Evolutionary conservation across 75 land plant species (phyloP).

Genomic region (Sequoiadendron giganteum): DNA sequence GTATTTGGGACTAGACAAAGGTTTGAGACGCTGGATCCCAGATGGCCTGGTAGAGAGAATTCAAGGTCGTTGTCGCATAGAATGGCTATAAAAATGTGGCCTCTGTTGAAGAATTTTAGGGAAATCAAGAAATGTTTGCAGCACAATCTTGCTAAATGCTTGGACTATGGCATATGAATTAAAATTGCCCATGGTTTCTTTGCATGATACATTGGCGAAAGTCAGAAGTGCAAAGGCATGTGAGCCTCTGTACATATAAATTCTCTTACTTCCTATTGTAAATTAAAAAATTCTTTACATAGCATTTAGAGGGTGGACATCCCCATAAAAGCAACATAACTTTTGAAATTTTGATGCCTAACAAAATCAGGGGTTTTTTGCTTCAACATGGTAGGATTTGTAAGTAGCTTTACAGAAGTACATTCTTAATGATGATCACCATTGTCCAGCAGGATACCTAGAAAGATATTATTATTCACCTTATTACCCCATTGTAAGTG

Average conservation of each 20-base stretch:
- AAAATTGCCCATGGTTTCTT: background rate
- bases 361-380: background rate
- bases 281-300: background rate
- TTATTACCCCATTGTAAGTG: background rate
- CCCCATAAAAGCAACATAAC: background rate
- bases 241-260: background rate
- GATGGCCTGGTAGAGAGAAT: conserved; percentile 13
- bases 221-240: background rate
- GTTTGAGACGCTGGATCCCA: conserved; percentile 19
- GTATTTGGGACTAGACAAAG: conserved; percentile 20
- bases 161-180: background rate
- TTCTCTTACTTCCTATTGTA: background rate
- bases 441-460: background rate
- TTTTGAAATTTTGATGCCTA: background rate
- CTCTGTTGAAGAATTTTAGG: background rate
- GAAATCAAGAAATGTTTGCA: background rate
- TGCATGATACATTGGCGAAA: background rate
- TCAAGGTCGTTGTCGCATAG: conserved; percentile 15
- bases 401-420: background rate
- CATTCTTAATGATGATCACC: background rate
- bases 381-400: background rate
- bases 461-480: background rate
- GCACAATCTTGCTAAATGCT: background rate
- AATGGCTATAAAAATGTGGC: conserved; percentile 18
- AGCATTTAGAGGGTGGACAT: background rate